Base-by-base conservation (phyloP, 257 asterid genomes). In the Henckelia pumila region DNA sequence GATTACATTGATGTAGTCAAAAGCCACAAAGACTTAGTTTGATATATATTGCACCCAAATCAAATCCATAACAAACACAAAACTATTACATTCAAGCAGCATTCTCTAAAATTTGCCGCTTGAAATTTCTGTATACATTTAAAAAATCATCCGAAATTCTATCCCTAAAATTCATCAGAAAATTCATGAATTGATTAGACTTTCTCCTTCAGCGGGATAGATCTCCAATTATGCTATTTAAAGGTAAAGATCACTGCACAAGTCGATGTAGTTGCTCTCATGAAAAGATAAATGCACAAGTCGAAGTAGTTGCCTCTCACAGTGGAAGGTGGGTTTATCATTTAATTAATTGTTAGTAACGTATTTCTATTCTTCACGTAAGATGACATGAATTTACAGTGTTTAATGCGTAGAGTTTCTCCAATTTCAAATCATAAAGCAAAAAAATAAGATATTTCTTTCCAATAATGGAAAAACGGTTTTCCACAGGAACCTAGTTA, bases 21-120 rank as follows among this genome's bases (percentile, higher is more conserved):
- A 23, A 3, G 11, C 35, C 7, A 10, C 21, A 21, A 64, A 24
- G 60, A 50, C 55, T 58, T 66, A 64, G 49, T 56, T 33, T 56
- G 4, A 55, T 10, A 37, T 6, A 16, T 14, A 23, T 9, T 53
- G 50, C 6, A 40, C 17, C 33, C 29, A 16, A n/a, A 65, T 1
- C 29, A 16, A n/a, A 65, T 1, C 25, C 25, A 47, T 35, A 60
- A 33, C 56, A 37, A 64, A 64, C 63, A 50, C 23, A 64, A 32
- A 60, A 37, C 33, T 14, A 35, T 35, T 1, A 35, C 44, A 35
- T 35, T 3, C 14, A 35, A 61, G 59, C 60, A 59, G 14, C 52
- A 60, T 11, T 24, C 30, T 21, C 21, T 16, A 2, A 7, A n/a
- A 4, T 29, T 50, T n/a, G 4, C 7, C 22, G 25, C 9, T 4